Base-by-base conservation (phyloP, 257 asterid genomes). In the Petunia secreta region DNA sequence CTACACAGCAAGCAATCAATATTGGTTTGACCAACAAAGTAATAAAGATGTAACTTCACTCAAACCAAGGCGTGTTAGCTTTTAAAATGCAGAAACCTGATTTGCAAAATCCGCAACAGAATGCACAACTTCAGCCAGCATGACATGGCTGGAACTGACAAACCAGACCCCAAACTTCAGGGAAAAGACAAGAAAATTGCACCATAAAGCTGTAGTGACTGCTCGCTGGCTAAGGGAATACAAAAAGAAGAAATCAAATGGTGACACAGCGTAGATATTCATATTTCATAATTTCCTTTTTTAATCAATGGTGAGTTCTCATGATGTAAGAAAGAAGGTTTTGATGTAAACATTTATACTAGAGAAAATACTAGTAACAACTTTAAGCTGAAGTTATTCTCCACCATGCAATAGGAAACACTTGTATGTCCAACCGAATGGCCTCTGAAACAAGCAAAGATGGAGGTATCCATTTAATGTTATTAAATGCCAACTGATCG, bases 111-210 rank as follows among this genome's bases (percentile, higher is more conserved):
- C 99, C 15, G 99, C 98, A 73, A 91, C 87, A n/a, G 99, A 96
- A 90, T 96, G 99, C 75, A 96, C 92, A 79, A 87, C 89, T 87
- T 96, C 99, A 83, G 99, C 99, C 82, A 96, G 87, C 83, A 96
- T 89, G 83, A 96, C 99, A 85, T 94, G 99, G 89, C 99, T 96
- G 78, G 98, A 91, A 83, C 95, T 92, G 85, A 85, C 90, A 63
- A 90, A 81, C 99, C 99, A 96, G 84, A 96, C 98, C 81, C 98
- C 97, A 88, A 96, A 91, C 86, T 96, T 96, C 87, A 96, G 97
- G 81, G 98, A 94, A 77, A 96, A 96, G 58, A 96, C 98, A 81
- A 94, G 93, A 84, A 96, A 96, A 91, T 96, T 96, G 97, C 99
- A 96, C 90, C 98, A 96, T 43, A 96, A 87, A 78, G 99, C 99